Evolutionary conservation across 1,139 yeast species (phyloP), one percentile per base, ranked within the genome.

Genomic region (Saccharomyces uvarum): DNA sequence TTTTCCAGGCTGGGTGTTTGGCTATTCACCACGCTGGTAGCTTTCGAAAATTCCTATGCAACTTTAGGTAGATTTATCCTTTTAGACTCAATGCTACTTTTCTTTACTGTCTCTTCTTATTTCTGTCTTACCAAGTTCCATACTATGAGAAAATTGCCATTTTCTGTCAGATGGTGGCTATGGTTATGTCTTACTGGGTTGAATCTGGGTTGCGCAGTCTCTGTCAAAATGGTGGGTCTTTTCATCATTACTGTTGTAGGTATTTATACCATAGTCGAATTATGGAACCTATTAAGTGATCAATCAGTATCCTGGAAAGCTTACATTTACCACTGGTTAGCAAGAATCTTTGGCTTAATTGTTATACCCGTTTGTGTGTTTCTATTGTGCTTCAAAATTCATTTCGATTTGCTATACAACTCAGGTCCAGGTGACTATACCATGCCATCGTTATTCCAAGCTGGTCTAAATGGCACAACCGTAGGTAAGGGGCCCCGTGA

Each of bases 391-490:
- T 86, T 86, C 77, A 86, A 86, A 68, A 75, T 86, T 57, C 95
- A 86, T 71, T 86, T 86, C 68, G 91, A 84, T 61, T 74, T 86
- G 55, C 77, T 86, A 62, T 82, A 81, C 64, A 86, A 84, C 61
- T 76, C 88, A 13, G 95, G 99, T 60, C 84, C 98, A 16, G 99
- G 99, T 61, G 99, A 93, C 69, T 95, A 97, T 52, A 88, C 88
- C 67, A 95, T 95, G 99, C 88, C 96, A 14, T 90, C 99, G 0
- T 77, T 95, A 61, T 93, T 93, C 81, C 99, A 95, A 75, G 99
- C 99, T 54, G 88, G 88, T 70, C 79, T 95, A 66, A 73, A 76
- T 48, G 97, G 96, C 44, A 82, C 95, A 46, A 82, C 81, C 56
- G 85, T 91, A 58, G 86, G 84, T 55, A 83, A 84, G 55, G 97